phyloP scores from a whole-genome alignment of 2,329 filamentous ascomycete species.

The Hyphodiscus sp. region DNA sequence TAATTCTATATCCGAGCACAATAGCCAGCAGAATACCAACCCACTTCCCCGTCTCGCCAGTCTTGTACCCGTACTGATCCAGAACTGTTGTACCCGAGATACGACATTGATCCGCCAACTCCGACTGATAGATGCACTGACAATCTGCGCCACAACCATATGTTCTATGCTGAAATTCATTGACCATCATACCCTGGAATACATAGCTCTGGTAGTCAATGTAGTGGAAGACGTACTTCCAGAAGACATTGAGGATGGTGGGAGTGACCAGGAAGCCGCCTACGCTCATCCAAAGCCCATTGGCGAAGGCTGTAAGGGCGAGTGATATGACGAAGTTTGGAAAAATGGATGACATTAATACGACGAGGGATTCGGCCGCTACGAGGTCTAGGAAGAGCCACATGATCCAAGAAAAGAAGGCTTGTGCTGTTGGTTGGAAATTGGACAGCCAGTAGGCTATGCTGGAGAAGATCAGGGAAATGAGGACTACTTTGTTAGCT shows the following conservation, averaged over 20 bases:
- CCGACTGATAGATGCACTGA: slow-evolving; percentile 63
- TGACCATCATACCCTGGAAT: slow-evolving; percentile 90
- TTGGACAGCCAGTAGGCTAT: slow-evolving; percentile 76
- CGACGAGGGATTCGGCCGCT: slow-evolving; percentile 75
- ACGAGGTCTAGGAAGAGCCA: slow-evolving; percentile 83
- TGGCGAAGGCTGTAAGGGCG: slow-evolving; percentile 75
- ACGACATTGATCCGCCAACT: slow-evolving; percentile 55
- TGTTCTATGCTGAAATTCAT: slow-evolving; percentile 63
- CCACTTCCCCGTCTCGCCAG: slow-evolving; percentile 58
- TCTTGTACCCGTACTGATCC: slow-evolving; percentile 60
- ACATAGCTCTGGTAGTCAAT: slow-evolving; percentile 85
- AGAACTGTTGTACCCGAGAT: slow-evolving; percentile 68
- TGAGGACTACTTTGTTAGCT: slow-evolving; percentile 46
- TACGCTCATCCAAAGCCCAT: slow-evolving; percentile 85
- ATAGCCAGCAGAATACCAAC: slow-evolving; percentile 75
- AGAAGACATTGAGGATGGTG: slow-evolving; percentile 71
- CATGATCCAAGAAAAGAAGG: slow-evolving; percentile 73
- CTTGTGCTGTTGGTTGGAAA: slow-evolving; percentile 56
- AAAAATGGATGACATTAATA: slow-evolving; percentile 65
- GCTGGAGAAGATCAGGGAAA: slow-evolving; percentile 67
- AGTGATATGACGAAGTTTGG: slow-evolving; percentile 76
- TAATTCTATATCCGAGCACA: slow-evolving; percentile 63
- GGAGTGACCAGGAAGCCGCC: slow-evolving; percentile 75
- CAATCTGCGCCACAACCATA: slow-evolving; percentile 50
- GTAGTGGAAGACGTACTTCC: slow-evolving; percentile 82